Base-by-base conservation (phyloP, 257 asterid species). In the Hygrophila difformis region DNA sequence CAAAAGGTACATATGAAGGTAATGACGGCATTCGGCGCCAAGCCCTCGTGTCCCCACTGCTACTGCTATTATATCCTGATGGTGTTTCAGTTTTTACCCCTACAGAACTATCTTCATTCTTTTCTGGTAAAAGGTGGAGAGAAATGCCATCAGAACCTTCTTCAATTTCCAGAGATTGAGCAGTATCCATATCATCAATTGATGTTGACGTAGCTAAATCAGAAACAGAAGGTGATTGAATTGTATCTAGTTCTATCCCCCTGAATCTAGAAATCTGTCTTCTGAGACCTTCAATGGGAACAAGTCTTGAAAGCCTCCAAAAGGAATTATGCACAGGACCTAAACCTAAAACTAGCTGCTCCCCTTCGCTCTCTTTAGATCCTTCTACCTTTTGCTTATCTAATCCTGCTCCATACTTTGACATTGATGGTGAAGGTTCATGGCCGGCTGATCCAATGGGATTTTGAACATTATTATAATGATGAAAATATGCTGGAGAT, bases 401-500 rank as follows among this genome's bases (percentile, higher is more conserved):
- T 56, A 57, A 31, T 46, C 63, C 69, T 62, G 70, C 79, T 26
- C 48, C 68, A 57, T 62, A 46, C 66, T 62, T 71, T 61, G 82
- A 56, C 36, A 46, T 42, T 20, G 79, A 53, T 16, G 54, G 55
- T 59, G 78, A 69, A 61, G 71, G 61, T 68, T 69, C 89, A 51
- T 23, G 61, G 49, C 62, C 69, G 54, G 75, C 45, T 5, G 65
- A 54, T 39, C 56, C 69, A 37, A 64, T 49, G 29, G 55, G 64
- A 57, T 58, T 50, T 44, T 70, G 78, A 20, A 75, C 69, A 68
- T 78, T 91, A 68, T 78, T 91, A 61, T 91, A 91, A 59, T 91
- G 98, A 71, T 91, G 98, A 75, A 91, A 91, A 73, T 91, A 91
- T 56, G 98, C 96, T n/a, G 98, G 98, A 54, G 98, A 91, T 53